Evolutionary conservation across 2,329 filamentous ascomycete genomes (phyloP).

Genomic region (Diaporthe caulivora): DNA sequence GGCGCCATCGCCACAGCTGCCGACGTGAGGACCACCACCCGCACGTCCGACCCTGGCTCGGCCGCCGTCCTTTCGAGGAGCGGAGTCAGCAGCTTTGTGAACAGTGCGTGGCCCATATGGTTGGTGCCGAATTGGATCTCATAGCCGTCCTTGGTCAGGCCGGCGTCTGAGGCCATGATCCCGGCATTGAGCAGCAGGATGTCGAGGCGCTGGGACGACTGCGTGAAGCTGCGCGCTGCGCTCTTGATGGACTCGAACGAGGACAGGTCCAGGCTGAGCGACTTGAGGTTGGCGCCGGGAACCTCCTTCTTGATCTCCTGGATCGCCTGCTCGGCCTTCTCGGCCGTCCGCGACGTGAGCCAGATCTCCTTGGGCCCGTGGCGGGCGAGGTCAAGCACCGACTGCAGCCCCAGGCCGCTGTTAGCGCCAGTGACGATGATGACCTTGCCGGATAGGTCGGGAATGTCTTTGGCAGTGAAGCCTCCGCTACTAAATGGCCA

Average conservation of each 20-base stretch:
- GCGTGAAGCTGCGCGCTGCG: constrained; percentile 53
- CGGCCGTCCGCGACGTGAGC: constrained; percentile 52
- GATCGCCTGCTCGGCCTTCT: constrained; percentile 51
- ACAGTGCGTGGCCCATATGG: constrained; percentile 61
- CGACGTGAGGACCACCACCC: constrained; percentile 48
- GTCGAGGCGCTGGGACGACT: constrained; percentile 40
- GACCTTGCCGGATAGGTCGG: constrained; percentile 54
- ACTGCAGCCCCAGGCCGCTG: constrained; percentile 61
- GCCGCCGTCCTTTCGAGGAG: constrained; percentile 46
- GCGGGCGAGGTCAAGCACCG: constrained; percentile 56
- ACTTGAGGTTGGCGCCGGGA: constrained; percentile 41
- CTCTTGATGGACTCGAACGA: constrained; percentile 57
- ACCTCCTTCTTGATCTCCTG: constrained; percentile 50
- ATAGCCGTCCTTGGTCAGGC: constrained; percentile 58
- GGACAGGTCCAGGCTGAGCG: constrained; percentile 59
- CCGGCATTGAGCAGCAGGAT: constrained; percentile 58
- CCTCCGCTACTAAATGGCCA: constrained; percentile 36
- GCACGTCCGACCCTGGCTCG: constrained; percentile 43
- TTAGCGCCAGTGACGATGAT: constrained; percentile 64
- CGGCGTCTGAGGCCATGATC: constrained; percentile 53
- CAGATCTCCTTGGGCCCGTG: constrained; percentile 51
- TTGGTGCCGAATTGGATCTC: constrained; percentile 64
- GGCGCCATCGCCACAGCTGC: constrained; percentile 43
- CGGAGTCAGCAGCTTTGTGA: constrained; percentile 54
- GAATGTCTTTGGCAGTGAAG: constrained; percentile 54